Evolutionary conservation across 1,284 basidiomycete species (phyloP).

Genomic region (Schizophyllum commune): DNA sequence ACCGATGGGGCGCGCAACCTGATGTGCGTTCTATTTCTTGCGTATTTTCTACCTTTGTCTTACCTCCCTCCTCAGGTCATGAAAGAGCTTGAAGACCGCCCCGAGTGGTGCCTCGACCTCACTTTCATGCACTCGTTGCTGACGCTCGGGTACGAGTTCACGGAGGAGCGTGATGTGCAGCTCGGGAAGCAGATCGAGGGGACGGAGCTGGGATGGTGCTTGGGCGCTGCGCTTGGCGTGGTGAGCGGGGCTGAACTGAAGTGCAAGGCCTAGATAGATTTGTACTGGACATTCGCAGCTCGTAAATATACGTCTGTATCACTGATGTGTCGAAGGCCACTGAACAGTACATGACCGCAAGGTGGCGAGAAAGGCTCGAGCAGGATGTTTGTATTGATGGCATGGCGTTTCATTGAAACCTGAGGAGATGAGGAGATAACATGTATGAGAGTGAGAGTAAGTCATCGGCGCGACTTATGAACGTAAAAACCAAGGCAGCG

Average conservation of each 20-base stretch:
- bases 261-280: not conserved
- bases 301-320: too few relatives aligned
- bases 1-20: conserved; percentile 43
- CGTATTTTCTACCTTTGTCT: not conserved
- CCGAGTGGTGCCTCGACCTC: conserved; percentile 93
- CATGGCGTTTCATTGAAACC: too few relatives aligned
- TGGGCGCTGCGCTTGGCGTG: conserved; percentile 79
- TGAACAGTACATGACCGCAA: too few relatives aligned
- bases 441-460: too few relatives aligned
- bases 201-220: conserved; percentile 93
- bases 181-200: conserved; percentile 87
- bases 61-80: conserved; percentile 34
- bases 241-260: conserved; percentile 36
- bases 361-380: too few relatives aligned
- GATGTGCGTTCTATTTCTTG: conserved; percentile 3
- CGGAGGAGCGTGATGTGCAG: conserved; percentile 55
- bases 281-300: too few relatives aligned
- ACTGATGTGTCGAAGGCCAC: too few relatives aligned
- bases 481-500: too few relatives aligned
- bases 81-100: conserved; percentile 73
- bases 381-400: too few relatives aligned
- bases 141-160: conserved; percentile 79
- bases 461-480: too few relatives aligned
- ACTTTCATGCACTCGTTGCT: conserved; percentile 92
- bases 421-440: too few relatives aligned